phyloP scores from a whole-genome alignment of 1,284 basidiomycete genomes.

The Malassezia equina region DNA sequence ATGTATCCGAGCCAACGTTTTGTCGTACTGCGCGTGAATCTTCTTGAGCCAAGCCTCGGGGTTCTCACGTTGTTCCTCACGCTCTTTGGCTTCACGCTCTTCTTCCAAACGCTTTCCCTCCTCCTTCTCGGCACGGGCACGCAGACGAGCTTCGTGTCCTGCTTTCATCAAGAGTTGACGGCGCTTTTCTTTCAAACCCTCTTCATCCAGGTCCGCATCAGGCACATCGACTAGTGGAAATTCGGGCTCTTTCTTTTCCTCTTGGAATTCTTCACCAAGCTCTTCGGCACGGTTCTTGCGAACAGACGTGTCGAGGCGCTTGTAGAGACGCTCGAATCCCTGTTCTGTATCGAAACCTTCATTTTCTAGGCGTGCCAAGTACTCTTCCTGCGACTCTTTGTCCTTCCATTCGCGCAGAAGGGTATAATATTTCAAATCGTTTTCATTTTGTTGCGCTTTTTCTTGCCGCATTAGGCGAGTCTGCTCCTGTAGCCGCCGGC shows the following conservation, averaged over 20 bases:
- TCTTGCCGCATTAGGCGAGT: slow-evolving; percentile 76
- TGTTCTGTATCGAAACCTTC: slow-evolving; percentile 64
- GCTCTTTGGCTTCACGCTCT: slow-evolving; percentile 67
- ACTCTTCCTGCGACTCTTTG: slow-evolving; percentile 66
- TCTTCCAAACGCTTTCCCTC: slow-evolving; percentile 57
- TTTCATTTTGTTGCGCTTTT: slow-evolving; percentile 63
- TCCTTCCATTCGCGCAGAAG: slow-evolving; percentile 60
- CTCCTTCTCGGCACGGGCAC: slow-evolving; percentile 71
- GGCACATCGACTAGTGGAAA: slow-evolving; percentile 84
- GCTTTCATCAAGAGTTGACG: slow-evolving; percentile 88
- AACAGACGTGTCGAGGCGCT: slow-evolving; percentile 62
- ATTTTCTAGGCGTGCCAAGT: slow-evolving; percentile 54
- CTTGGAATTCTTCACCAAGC: slow-evolving; percentile 50
- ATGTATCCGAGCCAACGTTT: slow-evolving; percentile 71
- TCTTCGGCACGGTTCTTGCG: slow-evolving; percentile 66
- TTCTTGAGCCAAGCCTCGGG: slow-evolving; percentile 31
- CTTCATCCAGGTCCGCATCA: slow-evolving; percentile 86
- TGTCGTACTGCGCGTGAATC: slow-evolving; percentile 34
- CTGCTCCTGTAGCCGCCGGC: slow-evolving; percentile 77
- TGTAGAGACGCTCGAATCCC: slow-evolving; percentile 62
- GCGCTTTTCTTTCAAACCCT: slow-evolving; percentile 84
- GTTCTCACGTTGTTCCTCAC: slow-evolving; percentile 58
- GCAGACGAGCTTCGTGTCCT: slow-evolving; percentile 79
- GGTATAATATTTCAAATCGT: slow-evolving; percentile 64
- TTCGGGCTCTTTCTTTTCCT: slow-evolving; percentile 59